These are phyloP conservation scores for Botryotinia narcissicola DNA, from an alignment of 2,329 filamentous ascomycete genomes.

Conservation along the genomic window DNA sequence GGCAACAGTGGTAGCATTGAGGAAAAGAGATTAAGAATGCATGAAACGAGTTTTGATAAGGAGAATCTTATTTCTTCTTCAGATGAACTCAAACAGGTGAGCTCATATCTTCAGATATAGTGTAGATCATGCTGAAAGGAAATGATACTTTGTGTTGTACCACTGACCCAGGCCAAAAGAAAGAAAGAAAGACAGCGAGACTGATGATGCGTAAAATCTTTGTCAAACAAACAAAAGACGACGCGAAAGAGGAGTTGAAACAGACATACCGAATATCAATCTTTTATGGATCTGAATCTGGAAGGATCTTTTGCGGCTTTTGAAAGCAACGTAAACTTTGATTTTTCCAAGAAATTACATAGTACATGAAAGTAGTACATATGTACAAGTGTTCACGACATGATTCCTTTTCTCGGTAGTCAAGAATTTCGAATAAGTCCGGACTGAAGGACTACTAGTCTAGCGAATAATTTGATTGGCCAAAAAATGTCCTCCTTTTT, in stretches of 20 bases:
- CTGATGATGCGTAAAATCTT: background rate
- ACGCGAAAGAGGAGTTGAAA: conserved; percentile 9
- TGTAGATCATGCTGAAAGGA: conserved; percentile 17
- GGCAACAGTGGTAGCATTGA: conserved; percentile 2
- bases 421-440: background rate
- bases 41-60: conserved; percentile 17
- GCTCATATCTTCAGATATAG: conserved; percentile 17
- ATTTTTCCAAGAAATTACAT: background rate
- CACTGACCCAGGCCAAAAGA: background rate
- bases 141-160: conserved; percentile 9
- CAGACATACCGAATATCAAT: conserved; percentile 1
- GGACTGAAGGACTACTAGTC: background rate
- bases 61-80: conserved; percentile 11
- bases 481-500: background rate
- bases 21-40: conserved; percentile 16
- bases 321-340: background rate
- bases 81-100: conserved; percentile 9
- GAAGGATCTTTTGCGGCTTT: background rate
- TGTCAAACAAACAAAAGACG: background rate
- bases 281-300: background rate
- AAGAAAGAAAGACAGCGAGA: background rate
- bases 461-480: conserved; percentile 4
- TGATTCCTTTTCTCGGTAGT: conserved; percentile 6
- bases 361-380: background rate
- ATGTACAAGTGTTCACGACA: background rate